These are phyloP conservation scores for Salix udensis DNA, from an alignment of 345 rosid genomes.

Conservation along the genomic window DNA sequence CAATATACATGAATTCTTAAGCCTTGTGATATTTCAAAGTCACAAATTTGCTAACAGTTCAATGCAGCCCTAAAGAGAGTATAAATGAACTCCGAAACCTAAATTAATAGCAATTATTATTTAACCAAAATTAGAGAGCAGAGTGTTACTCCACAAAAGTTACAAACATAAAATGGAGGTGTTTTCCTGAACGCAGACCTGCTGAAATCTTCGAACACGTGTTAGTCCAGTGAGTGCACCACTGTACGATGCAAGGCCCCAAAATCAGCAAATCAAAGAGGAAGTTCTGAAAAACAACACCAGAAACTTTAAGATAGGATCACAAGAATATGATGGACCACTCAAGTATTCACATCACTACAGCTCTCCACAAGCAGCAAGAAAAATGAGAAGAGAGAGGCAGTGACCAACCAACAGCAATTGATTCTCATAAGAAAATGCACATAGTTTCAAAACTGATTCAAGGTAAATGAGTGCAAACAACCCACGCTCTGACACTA, in stretches of 20 bases:
- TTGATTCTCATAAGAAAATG: not conserved
- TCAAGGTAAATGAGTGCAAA: not conserved
- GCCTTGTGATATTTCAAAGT: not conserved
- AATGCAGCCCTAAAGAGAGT: not conserved
- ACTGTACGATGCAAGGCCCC: constrained; percentile 93
- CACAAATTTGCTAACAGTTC: not conserved
- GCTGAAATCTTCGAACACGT: constrained; percentile 96
- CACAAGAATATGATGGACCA: not conserved
- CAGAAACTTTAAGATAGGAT: not conserved
- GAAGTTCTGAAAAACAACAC: constrained; percentile 55
- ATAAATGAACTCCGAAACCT: not conserved
- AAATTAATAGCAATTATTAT: not conserved
- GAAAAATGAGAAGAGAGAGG: not conserved
- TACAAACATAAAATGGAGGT: not conserved
- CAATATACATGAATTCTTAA: not conserved
- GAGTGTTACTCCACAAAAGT: not conserved
- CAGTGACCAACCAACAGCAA: not conserved
- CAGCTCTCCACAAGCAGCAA: not conserved
- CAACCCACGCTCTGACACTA: not conserved
- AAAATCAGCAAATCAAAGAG: constrained; percentile 89
- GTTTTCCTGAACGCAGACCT: constrained; percentile 45
- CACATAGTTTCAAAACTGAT: not conserved
- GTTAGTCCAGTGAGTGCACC: constrained; percentile 95
- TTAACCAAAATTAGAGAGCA: constrained; percentile 1
- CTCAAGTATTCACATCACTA: not conserved